Conservation (phyloP, 305 asterid species). For the Striga hermonthica region DNA sequence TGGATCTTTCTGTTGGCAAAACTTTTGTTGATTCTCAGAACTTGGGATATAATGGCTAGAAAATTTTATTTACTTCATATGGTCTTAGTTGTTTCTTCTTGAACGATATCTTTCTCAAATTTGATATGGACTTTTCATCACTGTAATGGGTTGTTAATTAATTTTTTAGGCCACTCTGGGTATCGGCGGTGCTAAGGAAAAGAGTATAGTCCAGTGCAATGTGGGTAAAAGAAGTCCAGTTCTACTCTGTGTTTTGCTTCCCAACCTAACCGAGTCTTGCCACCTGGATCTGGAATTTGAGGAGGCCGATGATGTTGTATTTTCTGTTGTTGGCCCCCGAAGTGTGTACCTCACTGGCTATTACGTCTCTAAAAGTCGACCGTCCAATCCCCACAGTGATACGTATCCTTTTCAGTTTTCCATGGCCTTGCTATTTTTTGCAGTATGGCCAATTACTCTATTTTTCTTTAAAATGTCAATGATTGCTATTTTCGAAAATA, state of each 20-base stretch:
- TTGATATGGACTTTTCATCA: background rate
- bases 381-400: slow-evolving; percentile 50
- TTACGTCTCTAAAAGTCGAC: slow-evolving; percentile 43
- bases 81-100: background rate
- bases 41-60: background rate
- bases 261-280: slow-evolving; percentile 65
- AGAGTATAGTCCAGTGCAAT: slow-evolving; percentile 61
- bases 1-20: background rate
- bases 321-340: slow-evolving; percentile 79
- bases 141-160: slow-evolving; percentile 12
- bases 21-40: background rate
- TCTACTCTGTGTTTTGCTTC: slow-evolving; percentile 66
- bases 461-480: background rate
- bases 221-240: slow-evolving; percentile 66
- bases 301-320: slow-evolving; percentile 74
- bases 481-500: background rate
- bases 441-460: background rate
- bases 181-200: slow-evolving; percentile 47
- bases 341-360: slow-evolving; percentile 79
- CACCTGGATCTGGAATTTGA: slow-evolving; percentile 82
- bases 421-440: background rate
- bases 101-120: background rate
- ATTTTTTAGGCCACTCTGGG: slow-evolving; percentile 63
- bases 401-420: slow-evolving; percentile 52
- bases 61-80: background rate